Evolutionary conservation across 225 moss, liverwort and hornwort genomes (phyloP).

Genomic region (Lunularia cruciata): DNA sequence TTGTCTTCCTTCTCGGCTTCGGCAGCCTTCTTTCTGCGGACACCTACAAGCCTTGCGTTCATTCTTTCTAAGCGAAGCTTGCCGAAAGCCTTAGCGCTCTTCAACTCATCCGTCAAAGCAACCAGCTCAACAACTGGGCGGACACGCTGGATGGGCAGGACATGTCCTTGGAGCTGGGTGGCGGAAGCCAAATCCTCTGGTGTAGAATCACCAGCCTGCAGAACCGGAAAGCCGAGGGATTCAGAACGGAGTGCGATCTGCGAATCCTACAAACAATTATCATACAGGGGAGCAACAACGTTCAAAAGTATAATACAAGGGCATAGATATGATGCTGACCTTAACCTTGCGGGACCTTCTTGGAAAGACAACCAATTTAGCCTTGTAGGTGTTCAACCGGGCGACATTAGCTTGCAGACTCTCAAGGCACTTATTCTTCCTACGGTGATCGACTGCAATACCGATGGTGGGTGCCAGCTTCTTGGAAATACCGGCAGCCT

Average conservation of each 20-base stretch:
- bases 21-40: conserved; percentile 79
- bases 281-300: background rate
- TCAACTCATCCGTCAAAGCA: conserved; percentile 69
- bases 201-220: conserved; percentile 64
- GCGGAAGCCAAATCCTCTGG: conserved; percentile 67
- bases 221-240: background rate
- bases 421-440: conserved; percentile 38
- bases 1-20: conserved; percentile 87
- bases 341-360: conserved; percentile 40
- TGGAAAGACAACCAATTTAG: conserved; percentile 45
- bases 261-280: no score
- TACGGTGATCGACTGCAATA: conserved; percentile 35
- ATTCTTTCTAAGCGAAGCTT: conserved; percentile 72
- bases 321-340: conserved; percentile 13
- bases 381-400: conserved; percentile 43
- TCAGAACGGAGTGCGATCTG: no score
- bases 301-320: background rate
- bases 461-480: conserved; percentile 39
- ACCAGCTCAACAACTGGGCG: conserved; percentile 69
- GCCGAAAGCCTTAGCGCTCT: conserved; percentile 60
- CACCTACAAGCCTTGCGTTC: conserved; percentile 71
- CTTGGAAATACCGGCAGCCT: conserved; percentile 41
- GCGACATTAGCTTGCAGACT: conserved; percentile 44
- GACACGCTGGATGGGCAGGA: conserved; percentile 66
- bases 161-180: conserved; percentile 63